Percentiles rank a stretch among this genome's conserved stretches.
These are phyloP conservation scores for Aegilops umbellulata DNA, from an alignment of 176 grass and related monocot genomes.

Conservation along the genomic window DNA sequence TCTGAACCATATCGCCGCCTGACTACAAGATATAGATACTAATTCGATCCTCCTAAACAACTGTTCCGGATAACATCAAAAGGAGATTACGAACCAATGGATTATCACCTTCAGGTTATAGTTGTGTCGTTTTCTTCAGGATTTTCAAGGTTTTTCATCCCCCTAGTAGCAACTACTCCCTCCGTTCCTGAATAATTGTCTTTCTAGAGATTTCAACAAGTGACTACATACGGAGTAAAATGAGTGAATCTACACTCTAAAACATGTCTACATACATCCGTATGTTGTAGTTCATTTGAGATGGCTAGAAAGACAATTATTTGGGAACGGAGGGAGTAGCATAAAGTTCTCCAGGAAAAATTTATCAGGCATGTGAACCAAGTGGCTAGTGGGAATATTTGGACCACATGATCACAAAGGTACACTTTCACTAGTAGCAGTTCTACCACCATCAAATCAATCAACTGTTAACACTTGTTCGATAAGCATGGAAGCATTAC, in stretches of 20 bases:
- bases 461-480: conserved; percentile 17
- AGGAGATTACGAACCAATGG: background rate
- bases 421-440: conserved; percentile 46
- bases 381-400: conserved; percentile 31
- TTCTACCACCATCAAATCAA: conserved; percentile 38
- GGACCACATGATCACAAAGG: conserved; percentile 22
- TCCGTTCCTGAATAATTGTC: no score
- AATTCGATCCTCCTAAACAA: background rate
- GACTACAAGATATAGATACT: no score
- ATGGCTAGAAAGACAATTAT: no score
- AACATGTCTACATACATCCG: no score
- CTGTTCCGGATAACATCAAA: background rate
- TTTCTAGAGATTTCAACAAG: no score
- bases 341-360: background rate
- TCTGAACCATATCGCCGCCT: no score
- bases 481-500: conserved; percentile 4
- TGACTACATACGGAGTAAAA: no score
- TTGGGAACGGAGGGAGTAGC: no score
- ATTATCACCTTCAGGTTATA: background rate
- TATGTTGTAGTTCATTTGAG: no score
- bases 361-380: background rate
- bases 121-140: background rate
- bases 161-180: background rate
- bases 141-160: background rate
- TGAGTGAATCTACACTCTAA: no score